Percentiles rank a stretch among this genome's conserved stretches.
Conservation (phyloP, 768 basidiomycete genomes). For the Thelephora ganbajun region DNA sequence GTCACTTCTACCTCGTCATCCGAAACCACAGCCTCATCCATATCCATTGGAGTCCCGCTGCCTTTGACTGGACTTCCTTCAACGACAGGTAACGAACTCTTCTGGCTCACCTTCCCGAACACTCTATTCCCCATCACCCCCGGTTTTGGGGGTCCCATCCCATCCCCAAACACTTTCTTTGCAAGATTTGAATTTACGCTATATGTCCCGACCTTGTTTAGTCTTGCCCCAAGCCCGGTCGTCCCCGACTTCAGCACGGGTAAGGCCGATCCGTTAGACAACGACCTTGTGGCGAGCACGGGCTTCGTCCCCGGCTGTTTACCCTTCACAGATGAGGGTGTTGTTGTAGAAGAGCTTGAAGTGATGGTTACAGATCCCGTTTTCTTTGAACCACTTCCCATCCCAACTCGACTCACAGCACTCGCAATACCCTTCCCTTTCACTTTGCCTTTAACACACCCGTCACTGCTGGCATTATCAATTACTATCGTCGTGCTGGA, state of each 20-base stretch:
- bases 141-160: not conserved
- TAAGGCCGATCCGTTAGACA: not conserved
- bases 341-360: constrained; percentile 10
- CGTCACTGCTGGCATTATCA: constrained; percentile 14
- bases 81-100: constrained; percentile 29
- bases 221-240: constrained; percentile 9
- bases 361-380: not conserved
- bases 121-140: constrained; percentile 11
- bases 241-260: not conserved
- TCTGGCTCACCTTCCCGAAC: constrained; percentile 24
- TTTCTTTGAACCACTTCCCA: constrained; percentile 5
- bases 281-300: not conserved
- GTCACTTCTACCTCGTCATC: not conserved
- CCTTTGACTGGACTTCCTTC: constrained; percentile 33
- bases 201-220: constrained; percentile 1
- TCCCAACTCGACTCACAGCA: not conserved
- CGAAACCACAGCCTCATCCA: constrained; percentile 1
- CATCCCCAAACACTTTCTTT: constrained; percentile 10
- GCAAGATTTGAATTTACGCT: constrained; percentile 1
- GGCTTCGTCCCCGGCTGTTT: constrained; percentile 1
- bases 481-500: constrained; percentile 3
- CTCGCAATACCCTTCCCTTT: constrained; percentile 5
- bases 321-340: constrained; percentile 7
- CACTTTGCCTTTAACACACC: constrained; percentile 6
- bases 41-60: constrained; percentile 4